Percentiles rank a stretch among this genome's conserved stretches.
Conservation (phyloP, 2,329 filamentous ascomycete genomes). For the Fusarium xyrophilum region DNA sequence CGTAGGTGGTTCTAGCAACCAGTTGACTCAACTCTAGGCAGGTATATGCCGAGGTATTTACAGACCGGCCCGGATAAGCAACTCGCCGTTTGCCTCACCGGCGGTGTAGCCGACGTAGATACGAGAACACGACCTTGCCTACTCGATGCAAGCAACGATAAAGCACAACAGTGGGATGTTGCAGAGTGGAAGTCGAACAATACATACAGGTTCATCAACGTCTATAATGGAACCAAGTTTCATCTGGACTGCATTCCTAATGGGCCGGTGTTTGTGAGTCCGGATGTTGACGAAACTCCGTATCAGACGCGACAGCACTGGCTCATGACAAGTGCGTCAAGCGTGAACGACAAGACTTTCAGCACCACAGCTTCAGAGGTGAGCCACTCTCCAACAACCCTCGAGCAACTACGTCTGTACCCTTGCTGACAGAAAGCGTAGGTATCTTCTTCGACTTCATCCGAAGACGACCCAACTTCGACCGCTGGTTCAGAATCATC, state of each 20-base stretch:
- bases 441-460: neutral
- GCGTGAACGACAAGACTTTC: slow-evolving; percentile 43
- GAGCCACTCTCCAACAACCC: rapidly evolving
- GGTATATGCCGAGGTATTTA: slow-evolving; percentile 42
- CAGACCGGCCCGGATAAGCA: slow-evolving; percentile 39
- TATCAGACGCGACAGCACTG: slow-evolving; percentile 44
- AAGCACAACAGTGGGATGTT: slow-evolving; percentile 45
- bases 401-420: rapidly evolving
- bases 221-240: slow-evolving; percentile 42
- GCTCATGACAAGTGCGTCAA: slow-evolving; percentile 42
- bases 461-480: neutral
- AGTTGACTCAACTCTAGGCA: slow-evolving; percentile 32
- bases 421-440: neutral
- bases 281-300: slow-evolving; percentile 16
- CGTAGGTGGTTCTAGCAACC: slow-evolving; percentile 33
- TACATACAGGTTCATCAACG: slow-evolving; percentile 42
- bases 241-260: slow-evolving; percentile 44
- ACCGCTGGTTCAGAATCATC: neutral
- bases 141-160: slow-evolving; percentile 27
- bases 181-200: slow-evolving; percentile 37
- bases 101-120: slow-evolving; percentile 26
- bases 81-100: slow-evolving; percentile 40
- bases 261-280: slow-evolving; percentile 43
- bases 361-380: slow-evolving; percentile 36
- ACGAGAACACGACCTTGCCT: slow-evolving; percentile 43